Base-by-base conservation (phyloP, 441 rosid genomes). In the Croton laevigatus region DNA sequence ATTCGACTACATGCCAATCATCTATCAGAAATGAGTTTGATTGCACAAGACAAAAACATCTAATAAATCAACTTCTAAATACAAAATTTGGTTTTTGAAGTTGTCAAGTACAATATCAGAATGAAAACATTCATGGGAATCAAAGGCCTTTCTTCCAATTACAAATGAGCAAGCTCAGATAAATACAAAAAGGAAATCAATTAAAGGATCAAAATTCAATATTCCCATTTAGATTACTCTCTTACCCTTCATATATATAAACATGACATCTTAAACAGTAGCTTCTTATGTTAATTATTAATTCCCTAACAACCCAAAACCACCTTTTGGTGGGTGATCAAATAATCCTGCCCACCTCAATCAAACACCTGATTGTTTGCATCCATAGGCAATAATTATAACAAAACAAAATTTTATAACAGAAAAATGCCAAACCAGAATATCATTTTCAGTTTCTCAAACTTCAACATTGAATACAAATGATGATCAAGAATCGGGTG, bases 401-500 rank as follows among this genome's bases (percentile, higher is more conserved):
- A 14, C 8, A 8, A 27, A 40, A 8, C 3, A 4, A 45, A 45
- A 42, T 20, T 3, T 60, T 45, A 40, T 42, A 17, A 32, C 57
- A 16, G 9, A 5, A 45, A 46, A 23, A 65, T 45, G 67, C 9
- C 51, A 6, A 58, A 6, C 7, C 5, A 4, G 14, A 11, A 27
- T 12, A 36, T 7, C 42, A 34, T 42, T 62, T 42, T 44, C 52
- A 8, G 19, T 20, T 40, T 22, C 27, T 20, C 34, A 4, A 20
- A 36, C 51, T 1, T 8, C 8, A 54, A 59, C 59, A 42, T 12
- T 42, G 38, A n/a, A 44, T 11, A 73, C 16, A 20, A 20, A 8
- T 6, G 42, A 46, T 22, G 49, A 68, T 62, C 62, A 32, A 72
- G 58, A 71, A 55, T 12, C 45, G 13, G n/a, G n/a, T 34, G 37